Conservation (phyloP, 768 basidiomycete genomes). For the Hygrophorus pudorinus region DNA sequence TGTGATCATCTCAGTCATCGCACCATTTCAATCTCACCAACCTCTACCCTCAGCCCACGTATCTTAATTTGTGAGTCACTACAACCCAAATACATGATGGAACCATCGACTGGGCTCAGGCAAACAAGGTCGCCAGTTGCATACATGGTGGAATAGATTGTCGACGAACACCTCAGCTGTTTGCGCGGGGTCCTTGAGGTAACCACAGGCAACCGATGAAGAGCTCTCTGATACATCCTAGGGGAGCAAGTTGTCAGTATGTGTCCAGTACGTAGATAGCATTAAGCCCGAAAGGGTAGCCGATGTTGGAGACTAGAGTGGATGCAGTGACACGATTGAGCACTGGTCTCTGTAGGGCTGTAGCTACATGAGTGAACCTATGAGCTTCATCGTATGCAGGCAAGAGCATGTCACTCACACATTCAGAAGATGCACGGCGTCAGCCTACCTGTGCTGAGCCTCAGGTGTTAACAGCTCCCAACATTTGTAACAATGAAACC, state of each 20-base stretch:
- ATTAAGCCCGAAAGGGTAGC: too few relatives aligned
- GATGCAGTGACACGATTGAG: background rate
- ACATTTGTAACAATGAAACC: background rate
- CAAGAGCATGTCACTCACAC: background rate
- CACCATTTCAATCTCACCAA: conserved; percentile 1
- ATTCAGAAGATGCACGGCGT: background rate
- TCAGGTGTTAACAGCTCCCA: background rate
- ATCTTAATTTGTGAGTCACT: too few relatives aligned
- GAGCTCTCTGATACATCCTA: background rate
- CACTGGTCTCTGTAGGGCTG: background rate
- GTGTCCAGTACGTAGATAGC: background rate
- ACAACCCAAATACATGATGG: too few relatives aligned
- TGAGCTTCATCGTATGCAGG: background rate
- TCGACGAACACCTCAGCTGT: too few relatives aligned
- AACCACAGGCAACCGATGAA: background rate
- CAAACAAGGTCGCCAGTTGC: too few relatives aligned
- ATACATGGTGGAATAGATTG: too few relatives aligned
- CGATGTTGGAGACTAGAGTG: background rate
- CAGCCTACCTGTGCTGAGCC: background rate
- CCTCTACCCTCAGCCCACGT: too few relatives aligned
- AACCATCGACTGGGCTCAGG: too few relatives aligned
- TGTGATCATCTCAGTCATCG: background rate
- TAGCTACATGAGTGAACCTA: background rate
- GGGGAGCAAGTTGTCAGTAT: background rate
- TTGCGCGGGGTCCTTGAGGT: too few relatives aligned